phyloP scores from a whole-genome alignment of 73 alveolate genomes.

The Paramecium bursaria region DNA sequence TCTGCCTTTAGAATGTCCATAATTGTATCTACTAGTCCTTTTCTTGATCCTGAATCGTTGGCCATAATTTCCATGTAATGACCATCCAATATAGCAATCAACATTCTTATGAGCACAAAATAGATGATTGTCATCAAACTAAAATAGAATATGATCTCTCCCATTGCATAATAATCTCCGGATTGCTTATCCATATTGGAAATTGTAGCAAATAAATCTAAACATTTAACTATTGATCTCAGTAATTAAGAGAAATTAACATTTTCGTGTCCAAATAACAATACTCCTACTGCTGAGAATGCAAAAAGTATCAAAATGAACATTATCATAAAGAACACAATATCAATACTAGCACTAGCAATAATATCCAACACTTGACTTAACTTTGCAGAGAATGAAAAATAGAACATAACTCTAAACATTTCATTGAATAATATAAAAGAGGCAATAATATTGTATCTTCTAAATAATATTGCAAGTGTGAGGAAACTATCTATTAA shows the following conservation, averaged over 20 bases:
- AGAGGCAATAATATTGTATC: conserved; percentile 1
- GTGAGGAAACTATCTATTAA: background rate
- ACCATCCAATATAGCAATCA: conserved; percentile 48
- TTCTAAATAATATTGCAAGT: background rate
- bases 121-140: background rate
- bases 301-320: conserved; percentile 38
- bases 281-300: conserved; percentile 21
- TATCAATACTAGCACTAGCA: conserved; percentile 49
- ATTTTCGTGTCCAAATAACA: conserved; percentile 1
- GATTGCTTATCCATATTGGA: conserved; percentile 7
- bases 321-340: conserved; percentile 39
- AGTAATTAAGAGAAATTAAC: background rate
- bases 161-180: conserved; percentile 7
- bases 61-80: conserved; percentile 14
- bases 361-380: conserved; percentile 33
- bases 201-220: background rate
- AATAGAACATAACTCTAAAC: conserved; percentile 32
- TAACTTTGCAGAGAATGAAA: conserved; percentile 43
- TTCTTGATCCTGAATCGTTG: background rate
- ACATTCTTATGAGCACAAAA: conserved; percentile 22
- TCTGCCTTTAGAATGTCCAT: conserved; percentile 4
- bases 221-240: background rate
- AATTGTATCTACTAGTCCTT: conserved; percentile 28
- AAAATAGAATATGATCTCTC: background rate
- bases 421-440: conserved; percentile 43